Percentiles rank a stretch among this genome's conserved stretches.
These are phyloP conservation scores for Microsporum canis DNA, from an alignment of 2,329 filamentous ascomycete genomes.

Conservation along the genomic window DNA sequence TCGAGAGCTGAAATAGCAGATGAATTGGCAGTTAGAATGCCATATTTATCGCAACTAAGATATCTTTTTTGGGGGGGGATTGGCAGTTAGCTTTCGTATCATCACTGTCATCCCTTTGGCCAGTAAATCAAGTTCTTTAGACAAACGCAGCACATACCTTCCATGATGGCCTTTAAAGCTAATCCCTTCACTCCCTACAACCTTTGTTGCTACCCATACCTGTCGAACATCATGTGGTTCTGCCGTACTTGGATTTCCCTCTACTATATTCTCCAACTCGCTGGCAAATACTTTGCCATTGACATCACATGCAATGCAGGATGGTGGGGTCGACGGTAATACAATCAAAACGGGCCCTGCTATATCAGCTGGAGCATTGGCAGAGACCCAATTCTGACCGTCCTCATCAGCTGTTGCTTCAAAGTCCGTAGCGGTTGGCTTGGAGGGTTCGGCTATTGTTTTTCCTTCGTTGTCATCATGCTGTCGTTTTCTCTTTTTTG, in stretches of 20 bases:
- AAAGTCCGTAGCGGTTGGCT: constrained; percentile 16
- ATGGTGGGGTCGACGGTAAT: constrained; percentile 60
- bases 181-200: constrained; percentile 69
- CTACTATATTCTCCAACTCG: constrained; percentile 75
- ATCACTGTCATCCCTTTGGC: neutral
- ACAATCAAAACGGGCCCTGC: constrained; percentile 74
- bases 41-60: constrained; percentile 73
- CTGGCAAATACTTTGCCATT: constrained; percentile 77
- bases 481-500: constrained; percentile 77
- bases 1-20: constrained; percentile 79
- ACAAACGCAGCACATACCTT: constrained; percentile 40
- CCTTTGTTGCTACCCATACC: constrained; percentile 82
- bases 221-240: constrained; percentile 94
- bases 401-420: constrained; percentile 32
- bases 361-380: constrained; percentile 62
- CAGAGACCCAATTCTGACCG: constrained; percentile 87
- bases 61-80: constrained; percentile 45
- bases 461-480: constrained; percentile 39
- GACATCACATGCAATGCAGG: constrained; percentile 73
- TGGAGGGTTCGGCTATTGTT: constrained; percentile 23
- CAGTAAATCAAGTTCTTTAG: neutral
- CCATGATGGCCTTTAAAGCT: constrained; percentile 87
- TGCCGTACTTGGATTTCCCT: constrained; percentile 67
- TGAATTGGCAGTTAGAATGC: constrained; percentile 61
- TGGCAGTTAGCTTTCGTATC: neutral